phyloP scores from a whole-genome alignment of 2,329 filamentous ascomycete species.

The Ceratocystis cacaofunesta region DNA sequence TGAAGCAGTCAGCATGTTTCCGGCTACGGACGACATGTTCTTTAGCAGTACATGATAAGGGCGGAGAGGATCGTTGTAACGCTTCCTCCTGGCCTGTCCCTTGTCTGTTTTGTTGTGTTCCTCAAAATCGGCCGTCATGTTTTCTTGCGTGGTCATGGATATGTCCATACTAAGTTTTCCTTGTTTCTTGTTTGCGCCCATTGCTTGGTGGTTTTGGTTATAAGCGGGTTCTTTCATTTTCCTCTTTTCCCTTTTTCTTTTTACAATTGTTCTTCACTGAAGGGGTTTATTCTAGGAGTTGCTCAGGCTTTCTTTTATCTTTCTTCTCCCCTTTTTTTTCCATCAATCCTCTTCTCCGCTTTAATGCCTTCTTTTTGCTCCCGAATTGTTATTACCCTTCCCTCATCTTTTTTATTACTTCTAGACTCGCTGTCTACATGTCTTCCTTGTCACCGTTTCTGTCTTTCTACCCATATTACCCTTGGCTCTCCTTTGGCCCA shows the following conservation, averaged over 20 bases:
- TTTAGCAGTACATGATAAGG: slow-evolving; percentile 28
- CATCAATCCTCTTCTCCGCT: background rate
- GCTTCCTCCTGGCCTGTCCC: background rate
- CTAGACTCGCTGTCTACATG: background rate
- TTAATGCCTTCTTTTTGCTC: background rate
- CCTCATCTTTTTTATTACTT: background rate
- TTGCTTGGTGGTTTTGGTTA: slow-evolving; percentile 1
- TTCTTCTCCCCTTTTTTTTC: background rate
- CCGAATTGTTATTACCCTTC: background rate
- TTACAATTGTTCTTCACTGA: background rate
- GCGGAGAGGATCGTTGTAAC: background rate
- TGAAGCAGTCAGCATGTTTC: slow-evolving; percentile 37
- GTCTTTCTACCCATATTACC: background rate
- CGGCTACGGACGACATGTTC: slow-evolving; percentile 36
- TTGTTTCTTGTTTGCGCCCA: background rate
- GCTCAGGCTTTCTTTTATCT: background rate
- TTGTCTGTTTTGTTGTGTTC: background rate
- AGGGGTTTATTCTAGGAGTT: background rate
- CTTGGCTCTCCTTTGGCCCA: background rate
- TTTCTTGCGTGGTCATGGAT: background rate
- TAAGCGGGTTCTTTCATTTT: slow-evolving; percentile 1
- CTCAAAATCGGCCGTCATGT: slow-evolving; percentile 1
- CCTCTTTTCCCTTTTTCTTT: background rate
- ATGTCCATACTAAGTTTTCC: background rate
- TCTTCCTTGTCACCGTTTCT: background rate